Percentiles rank a stretch among this genome's conserved stretches.
Conservation (phyloP, 495 filamentous ascomycete genomes). For the Evernia prunastri region DNA sequence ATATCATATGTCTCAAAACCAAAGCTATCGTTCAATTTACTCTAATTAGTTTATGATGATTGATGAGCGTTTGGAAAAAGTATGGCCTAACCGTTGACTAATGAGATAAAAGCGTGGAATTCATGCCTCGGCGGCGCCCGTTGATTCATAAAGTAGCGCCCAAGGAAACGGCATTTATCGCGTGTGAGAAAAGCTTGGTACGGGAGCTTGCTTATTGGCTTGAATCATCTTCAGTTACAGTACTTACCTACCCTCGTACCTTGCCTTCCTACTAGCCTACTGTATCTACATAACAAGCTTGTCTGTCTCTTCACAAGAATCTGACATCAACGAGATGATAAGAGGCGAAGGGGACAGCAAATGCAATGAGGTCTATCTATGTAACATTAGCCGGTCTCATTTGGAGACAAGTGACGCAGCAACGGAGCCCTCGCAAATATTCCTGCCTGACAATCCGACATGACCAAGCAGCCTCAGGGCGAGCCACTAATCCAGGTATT, state of each 20-base stretch:
- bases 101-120: background rate
- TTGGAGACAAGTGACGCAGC: background rate
- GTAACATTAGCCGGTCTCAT: conserved; percentile 2
- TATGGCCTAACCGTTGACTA: no score
- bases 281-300: background rate
- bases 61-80: no score
- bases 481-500: background rate
- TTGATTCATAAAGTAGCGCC: background rate
- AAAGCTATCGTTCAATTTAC: no score
- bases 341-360: background rate
- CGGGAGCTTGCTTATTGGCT: background rate
- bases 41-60: no score
- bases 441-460: background rate
- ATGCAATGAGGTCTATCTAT: background rate
- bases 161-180: background rate
- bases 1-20: no score
- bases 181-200: conserved; percentile 3
- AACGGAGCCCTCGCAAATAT: background rate
- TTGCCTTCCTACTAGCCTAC: no score
- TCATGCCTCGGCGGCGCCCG: no score
- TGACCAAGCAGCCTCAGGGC: background rate
- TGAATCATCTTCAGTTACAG: no score
- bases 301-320: background rate
- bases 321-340: no score
- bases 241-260: no score